Base-by-base conservation (phyloP, 2,329 filamentous ascomycete genomes). In the Endoconidiophora polonica region DNA sequence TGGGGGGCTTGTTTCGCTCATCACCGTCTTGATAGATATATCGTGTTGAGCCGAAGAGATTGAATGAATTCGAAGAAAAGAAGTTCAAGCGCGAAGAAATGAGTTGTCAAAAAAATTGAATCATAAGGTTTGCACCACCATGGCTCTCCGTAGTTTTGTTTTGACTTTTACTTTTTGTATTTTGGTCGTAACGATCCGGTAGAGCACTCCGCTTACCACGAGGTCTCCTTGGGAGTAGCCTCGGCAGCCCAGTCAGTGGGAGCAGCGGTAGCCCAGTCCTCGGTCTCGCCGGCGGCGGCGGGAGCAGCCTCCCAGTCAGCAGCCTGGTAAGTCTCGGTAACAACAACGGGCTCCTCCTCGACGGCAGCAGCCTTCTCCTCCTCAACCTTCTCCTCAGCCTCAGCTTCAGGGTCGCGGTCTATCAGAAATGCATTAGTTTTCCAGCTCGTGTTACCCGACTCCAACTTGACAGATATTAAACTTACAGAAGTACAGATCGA, bases 401-500 rank as follows among this genome's bases (percentile, higher is more conserved):
- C 91, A 60, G 88, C 87, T 74, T 98, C 91, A 62, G 93, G 91
- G 73, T 98, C 93, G 69, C 93, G 91, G 85, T 98, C 75, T 78
- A 26, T 24, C 22, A 36, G 55, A 12, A 20, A 50, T 50, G 55
- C 38, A 46, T 52, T 33, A 29, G 16, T 24, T 42, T 29, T 16
- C 41, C 24, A 16, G 5, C 36, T 44, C 3, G 14, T 24, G 7
- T 38, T 39, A 38, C 40, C 26, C 12, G 46, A 12, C 10, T 7
- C 3, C 23, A 26, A n/a, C 14, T 36, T 40, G 6, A 46, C 3
- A 1, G 14, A 16, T 33, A 48, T 37, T 33, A 33, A 46, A 73
- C 75, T 59, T 76, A 79, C 75, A 95, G 83, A 98, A 98, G 86
- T 98, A 98, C 64, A 98, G 75, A 82, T 98, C 91, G 64, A 93